A percentile compares a stretch with the other conserved stretches of the same genome.
Evolutionary conservation across 2,329 filamentous ascomycete species (phyloP).

Genomic region (Ceratocystis cubensis): DNA sequence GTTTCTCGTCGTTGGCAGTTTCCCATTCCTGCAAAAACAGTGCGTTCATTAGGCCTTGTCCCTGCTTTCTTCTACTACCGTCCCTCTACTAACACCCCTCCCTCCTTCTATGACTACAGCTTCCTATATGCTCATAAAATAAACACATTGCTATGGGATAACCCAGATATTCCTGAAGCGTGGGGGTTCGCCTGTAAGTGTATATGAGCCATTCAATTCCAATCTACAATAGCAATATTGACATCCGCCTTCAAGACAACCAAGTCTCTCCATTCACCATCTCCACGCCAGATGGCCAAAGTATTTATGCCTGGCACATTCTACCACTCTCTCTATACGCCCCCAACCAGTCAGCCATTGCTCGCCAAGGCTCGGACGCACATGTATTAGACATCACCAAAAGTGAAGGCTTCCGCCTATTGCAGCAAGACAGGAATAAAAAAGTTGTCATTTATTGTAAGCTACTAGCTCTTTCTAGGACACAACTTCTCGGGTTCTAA

Average conservation of each 20-base stretch:
- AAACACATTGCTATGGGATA: constrained; percentile 57
- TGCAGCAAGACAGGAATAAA: constrained; percentile 50
- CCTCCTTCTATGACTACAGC: constrained; percentile 44
- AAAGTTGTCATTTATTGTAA: constrained; percentile 46
- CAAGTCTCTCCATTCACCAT: constrained; percentile 82
- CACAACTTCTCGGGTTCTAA: too few relatives aligned
- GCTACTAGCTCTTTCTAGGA: background rate
- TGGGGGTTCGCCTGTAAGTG: constrained; percentile 71
- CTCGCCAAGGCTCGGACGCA: constrained; percentile 38
- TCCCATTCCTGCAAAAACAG: constrained; percentile 67
- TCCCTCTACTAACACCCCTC: constrained; percentile 16
- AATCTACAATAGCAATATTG: constrained; percentile 12
- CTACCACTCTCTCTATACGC: constrained; percentile 66
- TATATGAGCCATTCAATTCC: background rate
- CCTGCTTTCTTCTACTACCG: too few relatives aligned
- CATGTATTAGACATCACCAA: constrained; percentile 40
- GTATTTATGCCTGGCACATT: constrained; percentile 81
- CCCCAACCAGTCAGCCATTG: constrained; percentile 53
- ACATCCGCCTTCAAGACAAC: constrained; percentile 44
- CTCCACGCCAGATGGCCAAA: constrained; percentile 60
- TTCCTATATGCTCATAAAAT: constrained; percentile 74
- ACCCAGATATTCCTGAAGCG: constrained; percentile 62
- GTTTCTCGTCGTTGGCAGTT: constrained; percentile 53
- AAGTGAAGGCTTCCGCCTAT: constrained; percentile 46
- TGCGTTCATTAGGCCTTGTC: constrained; percentile 34